Conservation (phyloP, 805 yeast species). For the Wickerhamiella cacticola region DNA sequence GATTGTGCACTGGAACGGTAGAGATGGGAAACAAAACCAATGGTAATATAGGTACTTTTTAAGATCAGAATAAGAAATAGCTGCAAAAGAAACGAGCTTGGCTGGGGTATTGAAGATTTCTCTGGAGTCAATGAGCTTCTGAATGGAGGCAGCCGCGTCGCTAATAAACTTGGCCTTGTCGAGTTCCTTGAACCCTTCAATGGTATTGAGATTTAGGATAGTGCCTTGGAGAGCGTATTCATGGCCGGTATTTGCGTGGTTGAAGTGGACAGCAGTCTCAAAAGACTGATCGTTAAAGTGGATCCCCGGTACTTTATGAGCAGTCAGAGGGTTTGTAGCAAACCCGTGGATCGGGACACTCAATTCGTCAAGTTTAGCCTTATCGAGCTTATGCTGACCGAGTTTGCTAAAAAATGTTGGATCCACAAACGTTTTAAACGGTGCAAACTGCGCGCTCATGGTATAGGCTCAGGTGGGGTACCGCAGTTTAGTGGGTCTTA, state of each 20-base stretch:
- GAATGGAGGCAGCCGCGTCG: slow-evolving; percentile 29
- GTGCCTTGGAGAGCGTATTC: slow-evolving; percentile 30
- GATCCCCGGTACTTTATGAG: slow-evolving; percentile 30
- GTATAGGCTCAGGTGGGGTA: slow-evolving; percentile 14
- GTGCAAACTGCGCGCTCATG: slow-evolving; percentile 31
- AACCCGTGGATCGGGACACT: slow-evolving; percentile 35
- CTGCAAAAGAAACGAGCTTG: slow-evolving; percentile 33
- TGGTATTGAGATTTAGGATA: slow-evolving; percentile 58
- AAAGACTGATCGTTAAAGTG: slow-evolving; percentile 24
- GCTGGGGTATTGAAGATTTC: slow-evolving; percentile 33
- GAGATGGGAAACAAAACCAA: slow-evolving; percentile 76
- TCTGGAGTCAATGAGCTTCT: slow-evolving; percentile 28
- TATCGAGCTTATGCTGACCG: slow-evolving; percentile 60
- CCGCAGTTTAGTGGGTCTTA: neutral
- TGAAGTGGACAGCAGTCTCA: slow-evolving; percentile 12
- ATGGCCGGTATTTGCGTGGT: neutral
- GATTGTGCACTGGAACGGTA: slow-evolving; percentile 5
- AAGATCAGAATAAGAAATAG: slow-evolving; percentile 72
- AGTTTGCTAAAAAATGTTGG: slow-evolving; percentile 74
- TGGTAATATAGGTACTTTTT: slow-evolving; percentile 79
- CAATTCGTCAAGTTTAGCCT: slow-evolving; percentile 50
- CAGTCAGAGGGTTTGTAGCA: slow-evolving; percentile 20
- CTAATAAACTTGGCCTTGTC: slow-evolving; percentile 53
- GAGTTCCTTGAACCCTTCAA: slow-evolving; percentile 66
- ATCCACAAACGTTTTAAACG: slow-evolving; percentile 65